These are phyloP conservation scores for Colletotrichum sublineola DNA, from an alignment of 2,329 filamentous ascomycete species.

Conservation along the genomic window DNA sequence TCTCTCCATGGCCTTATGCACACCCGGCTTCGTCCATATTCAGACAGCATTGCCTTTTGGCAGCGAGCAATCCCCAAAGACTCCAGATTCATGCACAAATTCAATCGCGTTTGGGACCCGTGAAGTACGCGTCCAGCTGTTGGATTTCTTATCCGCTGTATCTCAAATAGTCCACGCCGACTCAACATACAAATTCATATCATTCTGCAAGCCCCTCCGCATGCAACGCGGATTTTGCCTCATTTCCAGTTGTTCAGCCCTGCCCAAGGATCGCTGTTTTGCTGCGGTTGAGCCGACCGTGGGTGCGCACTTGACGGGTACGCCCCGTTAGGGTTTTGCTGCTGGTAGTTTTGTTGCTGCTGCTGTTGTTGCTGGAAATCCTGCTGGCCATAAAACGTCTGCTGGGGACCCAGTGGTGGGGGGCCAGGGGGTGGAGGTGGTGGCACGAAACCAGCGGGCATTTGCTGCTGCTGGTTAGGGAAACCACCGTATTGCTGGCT, in stretches of 20 bases:
- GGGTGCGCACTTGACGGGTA: constrained; percentile 48
- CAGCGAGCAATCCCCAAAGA: constrained; percentile 19
- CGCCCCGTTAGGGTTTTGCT: constrained; percentile 49
- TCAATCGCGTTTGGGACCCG: background rate
- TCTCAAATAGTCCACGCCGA: background rate
- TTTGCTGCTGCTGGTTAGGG: constrained; percentile 53
- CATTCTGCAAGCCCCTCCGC: background rate
- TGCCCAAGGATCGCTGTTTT: constrained; percentile 64
- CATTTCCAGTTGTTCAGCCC: constrained; percentile 67
- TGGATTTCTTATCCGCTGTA: background rate
- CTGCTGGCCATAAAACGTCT: constrained; percentile 66
- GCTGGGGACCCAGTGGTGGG: constrained; percentile 72
- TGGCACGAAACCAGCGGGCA: constrained; percentile 71
- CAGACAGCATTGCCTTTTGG: background rate
- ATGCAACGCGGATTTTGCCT: constrained; percentile 1
- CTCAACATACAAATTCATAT: background rate
- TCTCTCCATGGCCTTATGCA: background rate
- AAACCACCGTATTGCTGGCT: constrained; percentile 51
- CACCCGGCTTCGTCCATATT: background rate
- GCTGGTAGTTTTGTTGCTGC: constrained; percentile 48
- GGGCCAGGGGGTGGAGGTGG: constrained; percentile 74
- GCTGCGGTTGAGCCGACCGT: constrained; percentile 53
- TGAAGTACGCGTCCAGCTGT: background rate
- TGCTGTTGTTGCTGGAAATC: constrained; percentile 51
- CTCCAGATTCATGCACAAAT: constrained; percentile 27